Conservation (phyloP, 2,329 filamentous ascomycete species). For the Dactylellina parvicollis region DNA sequence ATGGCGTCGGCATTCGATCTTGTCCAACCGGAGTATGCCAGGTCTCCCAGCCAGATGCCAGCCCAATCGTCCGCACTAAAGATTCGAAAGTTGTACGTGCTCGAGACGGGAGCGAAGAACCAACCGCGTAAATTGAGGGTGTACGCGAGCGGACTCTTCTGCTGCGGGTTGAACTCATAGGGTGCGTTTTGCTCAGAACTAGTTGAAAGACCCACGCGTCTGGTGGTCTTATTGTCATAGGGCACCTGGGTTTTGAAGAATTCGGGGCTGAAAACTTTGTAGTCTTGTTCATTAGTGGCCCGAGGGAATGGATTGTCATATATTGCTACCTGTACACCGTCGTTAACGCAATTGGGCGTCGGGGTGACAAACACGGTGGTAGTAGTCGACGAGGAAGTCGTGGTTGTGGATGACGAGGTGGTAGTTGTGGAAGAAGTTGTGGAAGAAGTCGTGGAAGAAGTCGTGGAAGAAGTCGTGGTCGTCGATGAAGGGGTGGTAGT, state of each 20-base stretch:
- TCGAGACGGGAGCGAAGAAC: constrained; percentile 4
- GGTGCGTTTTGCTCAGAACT: neutral
- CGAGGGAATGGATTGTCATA: constrained; percentile 1
- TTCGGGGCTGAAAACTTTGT: neutral
- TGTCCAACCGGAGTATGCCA: neutral
- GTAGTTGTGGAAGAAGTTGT: neutral
- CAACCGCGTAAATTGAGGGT: neutral
- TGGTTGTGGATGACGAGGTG: neutral
- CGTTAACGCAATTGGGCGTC: neutral
- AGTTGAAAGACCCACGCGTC: neutral
- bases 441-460: neutral
- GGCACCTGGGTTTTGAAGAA: neutral
- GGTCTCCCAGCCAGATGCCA: constrained; percentile 1
- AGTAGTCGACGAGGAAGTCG: neutral
- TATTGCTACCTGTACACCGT: neutral
- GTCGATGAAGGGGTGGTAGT: neutral
- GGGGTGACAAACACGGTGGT: no score
- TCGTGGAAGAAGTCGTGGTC: neutral
- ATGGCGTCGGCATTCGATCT: neutral
- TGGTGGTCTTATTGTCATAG: neutral
- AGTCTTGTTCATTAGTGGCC: neutral
- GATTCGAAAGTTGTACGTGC: neutral
- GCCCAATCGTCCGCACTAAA: constrained; percentile 1
- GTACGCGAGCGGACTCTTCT: neutral
- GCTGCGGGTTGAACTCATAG: neutral